Evolutionary conservation across 495 filamentous ascomycete genomes (phyloP), one percentile per base, ranked within the genome.

Genomic region (Tirmania nivea): DNA sequence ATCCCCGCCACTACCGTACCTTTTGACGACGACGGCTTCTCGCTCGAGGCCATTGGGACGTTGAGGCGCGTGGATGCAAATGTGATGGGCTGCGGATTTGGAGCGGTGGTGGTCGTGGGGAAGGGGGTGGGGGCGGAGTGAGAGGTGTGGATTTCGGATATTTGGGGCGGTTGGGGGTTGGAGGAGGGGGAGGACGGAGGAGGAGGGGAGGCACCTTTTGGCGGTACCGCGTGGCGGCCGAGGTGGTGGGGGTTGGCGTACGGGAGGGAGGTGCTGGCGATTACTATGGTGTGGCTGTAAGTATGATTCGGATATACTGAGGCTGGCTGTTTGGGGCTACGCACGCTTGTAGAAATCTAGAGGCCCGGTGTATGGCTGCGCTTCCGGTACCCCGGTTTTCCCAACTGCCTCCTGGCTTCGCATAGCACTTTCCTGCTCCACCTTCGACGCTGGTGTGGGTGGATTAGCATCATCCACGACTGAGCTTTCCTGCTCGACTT

Each of bases 1-100:
- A 94, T 75, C 31, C 88, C 88, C 11, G 86, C 86, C 57, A 94
- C 69, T 14, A 76, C 71, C 47, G 71, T 74, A 60, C 69, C 75
- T 47, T 71, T 68, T 55, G 74, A 68, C 61, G 77, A 61, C 56
- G 83, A 69, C 59, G 39, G 9, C 17, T 14, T 45, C 39, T 19
- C 39, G 17, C 14, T 45, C 1, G 14, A 14, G 39, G 39, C 17
- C 39, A 19, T 14, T 3, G 39, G 3, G 8, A 8, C 5, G 39
- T 45, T 45, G 12, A 45, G 39, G 12, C 39, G 39, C 9, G 39
- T 19, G 0, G 14, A 14, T 3, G 39, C 39, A 8, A 45, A 45
- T 45, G 39, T 45, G 39, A 45, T 45, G 2, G 17, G 0, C 9
- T 14, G 12, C 3, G 39, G 39, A 3, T 45, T 45, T 19, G 12